Conservation (phyloP, 2,329 filamentous ascomycete species). For the Fusarium mangiferae region DNA sequence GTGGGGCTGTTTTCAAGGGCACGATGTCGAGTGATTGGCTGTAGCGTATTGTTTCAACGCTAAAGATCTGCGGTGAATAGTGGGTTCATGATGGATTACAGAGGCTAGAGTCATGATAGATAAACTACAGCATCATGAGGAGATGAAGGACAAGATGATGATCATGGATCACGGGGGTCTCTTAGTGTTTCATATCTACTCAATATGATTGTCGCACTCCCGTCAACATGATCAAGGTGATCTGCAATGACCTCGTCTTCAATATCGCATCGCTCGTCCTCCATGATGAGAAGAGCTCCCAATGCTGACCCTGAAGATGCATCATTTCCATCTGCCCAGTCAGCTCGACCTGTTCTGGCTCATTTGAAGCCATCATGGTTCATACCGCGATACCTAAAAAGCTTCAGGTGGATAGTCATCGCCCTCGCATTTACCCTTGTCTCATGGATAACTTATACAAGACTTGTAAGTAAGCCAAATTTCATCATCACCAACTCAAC, state of each 20-base stretch:
- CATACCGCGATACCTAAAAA: neutral
- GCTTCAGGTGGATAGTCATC: constrained; percentile 2
- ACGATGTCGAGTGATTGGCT: constrained; percentile 42
- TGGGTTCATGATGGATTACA: neutral
- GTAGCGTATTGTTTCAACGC: constrained; percentile 6
- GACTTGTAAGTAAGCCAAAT: neutral
- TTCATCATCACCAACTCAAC: neutral
- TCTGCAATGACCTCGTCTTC: constrained; percentile 34
- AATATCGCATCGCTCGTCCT: constrained; percentile 14
- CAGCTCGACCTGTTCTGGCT: neutral
- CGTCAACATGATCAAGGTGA: neutral
- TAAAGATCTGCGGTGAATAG: constrained; percentile 1
- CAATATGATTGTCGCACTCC: neutral
- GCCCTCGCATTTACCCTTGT: constrained; percentile 8
- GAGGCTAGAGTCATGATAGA: neutral
- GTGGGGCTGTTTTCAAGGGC: constrained; percentile 23
- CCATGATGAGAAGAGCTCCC: constrained; percentile 25
- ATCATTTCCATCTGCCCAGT: constrained; percentile 8
- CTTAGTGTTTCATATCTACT: neutral
- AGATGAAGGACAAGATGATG: neutral
- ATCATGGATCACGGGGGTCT: neutral
- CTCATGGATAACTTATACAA: constrained; percentile 7
- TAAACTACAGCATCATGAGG: neutral
- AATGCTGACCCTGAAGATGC: constrained; percentile 22
- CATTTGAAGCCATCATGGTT: neutral